phyloP scores from a whole-genome alignment of 257 asterid genomes.

The Petunia axillaris region DNA sequence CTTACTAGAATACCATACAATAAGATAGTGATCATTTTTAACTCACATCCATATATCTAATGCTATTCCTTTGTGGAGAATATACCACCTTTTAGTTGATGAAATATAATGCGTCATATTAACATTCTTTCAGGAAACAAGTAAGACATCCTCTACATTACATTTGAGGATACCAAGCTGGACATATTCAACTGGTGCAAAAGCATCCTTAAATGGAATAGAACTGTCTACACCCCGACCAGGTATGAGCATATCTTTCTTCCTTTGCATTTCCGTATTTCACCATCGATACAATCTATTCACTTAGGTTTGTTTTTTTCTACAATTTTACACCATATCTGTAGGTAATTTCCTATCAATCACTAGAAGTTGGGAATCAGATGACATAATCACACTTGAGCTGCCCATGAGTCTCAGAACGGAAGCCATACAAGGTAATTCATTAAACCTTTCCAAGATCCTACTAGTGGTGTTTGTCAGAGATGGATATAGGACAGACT shows the following conservation, averaged over 20 bases:
- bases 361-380: constrained; percentile 58
- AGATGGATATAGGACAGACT: no score
- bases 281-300: not conserved
- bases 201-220: constrained; percentile 50
- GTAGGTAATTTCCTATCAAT: constrained; percentile 66
- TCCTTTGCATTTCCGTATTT: not conserved
- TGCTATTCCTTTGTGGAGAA: not conserved
- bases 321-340: not conserved
- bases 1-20: no score
- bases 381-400: constrained; percentile 63
- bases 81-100: not conserved
- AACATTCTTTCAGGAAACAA: constrained; percentile 37
- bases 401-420: constrained; percentile 63
- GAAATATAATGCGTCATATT: no score
- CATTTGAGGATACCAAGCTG: constrained; percentile 68
- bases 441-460: no score
- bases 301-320: not conserved
- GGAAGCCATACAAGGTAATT: constrained; percentile 75
- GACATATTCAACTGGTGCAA: constrained; percentile 55
- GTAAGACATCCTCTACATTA: constrained; percentile 43
- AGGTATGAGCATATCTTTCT: constrained; percentile 39
- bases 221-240: constrained; percentile 45
- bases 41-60: not conserved
- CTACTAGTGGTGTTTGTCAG: no score
- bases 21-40: no score